Conservation (phyloP, 2,329 filamentous ascomycete genomes). For the Exophiala calicioides region DNA sequence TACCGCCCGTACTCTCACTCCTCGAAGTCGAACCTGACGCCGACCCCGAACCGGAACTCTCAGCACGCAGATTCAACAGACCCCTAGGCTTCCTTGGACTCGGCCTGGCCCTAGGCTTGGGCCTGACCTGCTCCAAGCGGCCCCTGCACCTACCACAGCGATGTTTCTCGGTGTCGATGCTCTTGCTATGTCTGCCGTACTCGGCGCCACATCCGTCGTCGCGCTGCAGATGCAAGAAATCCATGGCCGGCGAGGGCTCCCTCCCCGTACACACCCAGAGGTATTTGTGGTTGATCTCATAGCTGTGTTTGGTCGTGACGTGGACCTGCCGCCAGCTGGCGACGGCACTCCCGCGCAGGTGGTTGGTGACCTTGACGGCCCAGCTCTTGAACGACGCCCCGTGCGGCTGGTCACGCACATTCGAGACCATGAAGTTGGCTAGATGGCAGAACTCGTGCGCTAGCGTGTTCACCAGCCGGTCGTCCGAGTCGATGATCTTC, state of each 20-base stretch:
- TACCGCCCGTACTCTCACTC: constrained; percentile 15
- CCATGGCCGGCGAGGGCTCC: constrained; percentile 20
- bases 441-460: constrained; percentile 97
- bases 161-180: constrained; percentile 71
- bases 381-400: constrained; percentile 81
- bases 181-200: constrained; percentile 83
- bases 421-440: constrained; percentile 83
- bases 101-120: constrained; percentile 60
- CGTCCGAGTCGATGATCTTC: constrained; percentile 78
- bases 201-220: constrained; percentile 61
- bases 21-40: constrained; percentile 38
- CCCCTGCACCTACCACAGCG: constrained; percentile 77
- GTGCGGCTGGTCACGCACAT: constrained; percentile 74
- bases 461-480: constrained; percentile 82
- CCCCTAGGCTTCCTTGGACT: constrained; percentile 22
- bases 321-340: constrained; percentile 58
- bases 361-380: constrained; percentile 44
- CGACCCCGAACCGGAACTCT: constrained; percentile 26
- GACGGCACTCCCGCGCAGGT: constrained; percentile 47
- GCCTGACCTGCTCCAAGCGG: constrained; percentile 73
- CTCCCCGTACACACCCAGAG: constrained; percentile 69
- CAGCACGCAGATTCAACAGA: constrained; percentile 16
- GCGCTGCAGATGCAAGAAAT: constrained; percentile 23
- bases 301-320: constrained; percentile 87
- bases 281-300: constrained; percentile 90